Conservation (phyloP, 805 yeast genomes). For the Candida qinlingensis region DNA sequence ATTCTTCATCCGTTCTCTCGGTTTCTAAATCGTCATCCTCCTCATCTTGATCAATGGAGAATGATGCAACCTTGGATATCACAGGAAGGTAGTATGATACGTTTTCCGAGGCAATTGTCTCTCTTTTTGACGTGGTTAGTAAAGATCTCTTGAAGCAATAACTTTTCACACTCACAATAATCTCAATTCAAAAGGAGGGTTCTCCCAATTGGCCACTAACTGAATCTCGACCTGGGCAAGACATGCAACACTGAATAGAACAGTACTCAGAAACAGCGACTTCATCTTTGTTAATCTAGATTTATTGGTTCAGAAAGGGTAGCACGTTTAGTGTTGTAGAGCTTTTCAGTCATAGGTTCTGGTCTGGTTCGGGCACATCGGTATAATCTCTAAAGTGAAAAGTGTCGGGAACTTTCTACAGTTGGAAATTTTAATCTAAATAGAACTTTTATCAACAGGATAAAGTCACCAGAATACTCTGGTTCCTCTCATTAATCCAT, state of each 20-base stretch:
- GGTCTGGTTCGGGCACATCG: not conserved
- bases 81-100: slow-evolving; percentile 13
- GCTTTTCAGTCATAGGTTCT: not conserved
- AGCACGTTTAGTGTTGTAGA: not conserved
- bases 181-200: slow-evolving; percentile 23
- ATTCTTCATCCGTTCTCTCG: slow-evolving; percentile 14
- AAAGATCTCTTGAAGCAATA: not conserved
- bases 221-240: slow-evolving; percentile 18
- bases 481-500: slow-evolving; percentile 3
- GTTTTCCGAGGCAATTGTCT: slow-evolving; percentile 24
- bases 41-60: slow-evolving; percentile 5
- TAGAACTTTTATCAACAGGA: not conserved
- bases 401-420: too few relatives aligned
- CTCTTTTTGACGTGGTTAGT: slow-evolving; percentile 13
- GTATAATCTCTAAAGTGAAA: not conserved
- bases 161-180: slow-evolving; percentile 17
- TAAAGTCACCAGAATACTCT: not conserved
- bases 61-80: slow-evolving; percentile 10
- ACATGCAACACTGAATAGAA: not conserved
- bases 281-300: not conserved
- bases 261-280: not conserved
- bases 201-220: slow-evolving; percentile 24
- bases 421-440: not conserved
- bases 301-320: not conserved
- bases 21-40: slow-evolving; percentile 10